Evolutionary conservation across 2,329 filamentous ascomycete species (phyloP), one percentile per base, ranked within the genome.

Genomic region (Aurifilum marmelostoma): DNA sequence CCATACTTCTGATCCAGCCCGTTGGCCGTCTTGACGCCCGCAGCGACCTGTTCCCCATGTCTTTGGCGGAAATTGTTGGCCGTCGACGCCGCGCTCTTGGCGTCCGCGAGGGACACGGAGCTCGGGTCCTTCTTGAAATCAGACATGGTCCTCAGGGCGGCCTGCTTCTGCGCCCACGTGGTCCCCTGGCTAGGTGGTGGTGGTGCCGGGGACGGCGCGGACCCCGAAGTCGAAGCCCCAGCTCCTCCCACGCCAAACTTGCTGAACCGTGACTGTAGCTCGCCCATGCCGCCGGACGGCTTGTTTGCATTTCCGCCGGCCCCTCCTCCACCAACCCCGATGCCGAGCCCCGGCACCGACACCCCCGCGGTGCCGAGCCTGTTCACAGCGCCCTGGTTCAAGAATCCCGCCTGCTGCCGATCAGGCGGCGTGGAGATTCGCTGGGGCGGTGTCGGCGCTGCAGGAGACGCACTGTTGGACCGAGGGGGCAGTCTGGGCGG

Each of bases 281-380:
- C 89, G 72, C 83, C 87, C 68, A 93, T 32, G 34, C 56, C 56
- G 6, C 59, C 37, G 14, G 59, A 41, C 12, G 76, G 72, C 39
- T 63, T 77, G 3, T 43, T 60, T 2, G 56, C 59, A 37, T 27
- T 47, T 9, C 27, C 61, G 41, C 63, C 37, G 7, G 5, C 37
- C 37, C n/a, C 39, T 8, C 59, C 60, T 12, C 65, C 54, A 18
- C 68, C 56, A 24, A 61, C 29, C 1, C 88, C 89, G 71, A 97
- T 97, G 6, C 91, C 91, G 4, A 97, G 82, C 0, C 87, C 91
- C 0, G 93, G 91, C 0, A 97, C 92, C 0, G 90, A 92, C 7
- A 97, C 84, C 0, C 94, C 94, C 0, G 92, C 90, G 50, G 88
- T 86, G 14, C 89, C 88, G 11, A 97, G 83, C 56, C 92, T 86